These are phyloP conservation scores for Kodamaea ohmeri DNA, from an alignment of 1,139 yeast species.

Conservation along the genomic window DNA sequence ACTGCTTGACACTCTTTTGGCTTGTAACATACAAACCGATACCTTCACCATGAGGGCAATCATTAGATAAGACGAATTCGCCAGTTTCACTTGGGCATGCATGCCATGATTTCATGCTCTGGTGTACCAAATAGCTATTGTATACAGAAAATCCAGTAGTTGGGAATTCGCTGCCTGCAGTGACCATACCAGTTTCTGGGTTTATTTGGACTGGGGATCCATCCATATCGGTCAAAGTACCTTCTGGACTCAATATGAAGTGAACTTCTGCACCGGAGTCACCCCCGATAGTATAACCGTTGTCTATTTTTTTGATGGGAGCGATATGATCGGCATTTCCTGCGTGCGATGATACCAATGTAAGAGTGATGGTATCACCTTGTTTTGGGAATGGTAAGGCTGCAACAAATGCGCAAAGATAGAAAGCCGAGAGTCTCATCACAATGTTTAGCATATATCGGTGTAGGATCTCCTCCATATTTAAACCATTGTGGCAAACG, in stretches of 20 bases:
- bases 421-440: background rate
- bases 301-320: constrained; percentile 6
- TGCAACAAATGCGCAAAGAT: background rate
- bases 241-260: constrained; percentile 6
- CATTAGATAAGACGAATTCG: constrained; percentile 5
- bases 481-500: background rate
- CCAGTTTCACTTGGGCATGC: constrained; percentile 6
- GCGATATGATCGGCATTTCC: constrained; percentile 9
- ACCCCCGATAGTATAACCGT: constrained; percentile 5
- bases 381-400: constrained; percentile 3
- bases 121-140: constrained; percentile 7
- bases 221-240: constrained; percentile 7
- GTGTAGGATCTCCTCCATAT: background rate
- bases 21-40: constrained; percentile 5
- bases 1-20: background rate
- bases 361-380: background rate
- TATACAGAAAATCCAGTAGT: constrained; percentile 6
- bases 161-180: background rate
- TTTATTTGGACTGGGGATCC: constrained; percentile 6
- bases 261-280: constrained; percentile 4
- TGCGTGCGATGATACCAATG: constrained; percentile 7
- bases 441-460: background rate
- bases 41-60: constrained; percentile 8
- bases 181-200: constrained; percentile 2
- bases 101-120: constrained; percentile 8